phyloP scores from a whole-genome alignment of 768 basidiomycete species.

The Termitomyces sp. region DNA sequence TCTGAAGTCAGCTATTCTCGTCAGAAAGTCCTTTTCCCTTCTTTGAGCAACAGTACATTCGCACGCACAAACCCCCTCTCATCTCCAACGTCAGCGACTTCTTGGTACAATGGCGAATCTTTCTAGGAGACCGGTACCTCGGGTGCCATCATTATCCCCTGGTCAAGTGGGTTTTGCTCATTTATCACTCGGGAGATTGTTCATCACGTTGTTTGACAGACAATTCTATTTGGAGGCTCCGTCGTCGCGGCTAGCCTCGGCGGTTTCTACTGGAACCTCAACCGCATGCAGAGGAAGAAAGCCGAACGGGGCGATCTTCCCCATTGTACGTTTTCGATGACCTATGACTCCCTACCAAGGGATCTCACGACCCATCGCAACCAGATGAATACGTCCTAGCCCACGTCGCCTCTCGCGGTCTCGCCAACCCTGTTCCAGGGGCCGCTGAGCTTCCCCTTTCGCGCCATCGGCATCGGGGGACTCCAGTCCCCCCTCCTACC shows the following conservation, averaged over 20 bases:
- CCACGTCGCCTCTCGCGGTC: slow-evolving; percentile 13
- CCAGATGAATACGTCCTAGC: slow-evolving; percentile 30
- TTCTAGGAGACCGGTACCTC: not conserved
- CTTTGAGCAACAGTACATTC: not conserved
- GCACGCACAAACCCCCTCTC: not conserved
- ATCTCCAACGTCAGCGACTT: not conserved
- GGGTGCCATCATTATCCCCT: not conserved
- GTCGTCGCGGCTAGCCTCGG: slow-evolving; percentile 22
- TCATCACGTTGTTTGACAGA: slow-evolving; percentile 8
- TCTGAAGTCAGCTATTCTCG: not conserved
- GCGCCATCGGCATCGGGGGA: slow-evolving; percentile 11
- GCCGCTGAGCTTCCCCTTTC: slow-evolving; percentile 10
- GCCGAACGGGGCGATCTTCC: slow-evolving; percentile 24
- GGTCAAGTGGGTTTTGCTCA: slow-evolving; percentile 4
- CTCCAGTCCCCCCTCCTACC: slow-evolving; percentile 11
- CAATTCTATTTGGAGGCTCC: slow-evolving; percentile 24
- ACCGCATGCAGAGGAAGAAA: slow-evolving; percentile 22
- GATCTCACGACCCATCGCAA: not conserved
- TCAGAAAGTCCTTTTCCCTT: not conserved
- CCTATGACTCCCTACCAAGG: not conserved
- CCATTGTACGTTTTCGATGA: slow-evolving; percentile 20
- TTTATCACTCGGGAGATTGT: not conserved
- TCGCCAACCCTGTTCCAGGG: slow-evolving; percentile 8
- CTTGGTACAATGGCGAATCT: not conserved
- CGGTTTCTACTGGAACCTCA: slow-evolving; percentile 27